Base-by-base conservation (phyloP, 352 stramenopile species). In the Globisporangium recalcitrans region DNA sequence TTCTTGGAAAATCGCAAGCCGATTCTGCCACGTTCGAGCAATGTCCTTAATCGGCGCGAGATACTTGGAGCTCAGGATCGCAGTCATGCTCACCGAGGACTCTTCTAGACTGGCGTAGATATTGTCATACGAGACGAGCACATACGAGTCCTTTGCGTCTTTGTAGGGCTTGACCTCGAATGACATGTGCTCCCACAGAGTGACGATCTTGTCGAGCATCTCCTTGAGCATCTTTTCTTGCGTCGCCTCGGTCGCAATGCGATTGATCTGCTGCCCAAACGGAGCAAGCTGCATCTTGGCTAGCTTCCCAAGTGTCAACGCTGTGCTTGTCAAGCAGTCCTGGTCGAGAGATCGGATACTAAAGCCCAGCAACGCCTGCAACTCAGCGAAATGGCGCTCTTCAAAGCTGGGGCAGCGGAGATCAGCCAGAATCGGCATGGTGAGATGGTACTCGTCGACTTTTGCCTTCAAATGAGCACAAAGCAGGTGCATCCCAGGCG, bases 161-260 rank as follows among this genome's bases (percentile, higher is more conserved):
- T 98, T 97, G 76, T 97, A 96, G 2, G 65, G 51, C 58, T 90
- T 90, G 16, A 97, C 81, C 14, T 97, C 88, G 31, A 98, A 93
- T 52, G 96, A 80, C 29, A 88, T 81, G 14, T 67, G 72, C 53
- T 93, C 79, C 92, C 92, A 98, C 1, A 93, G 61, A 0, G 51
- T 56, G 4, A 83, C 73, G 22, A 97, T 89, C 63, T 97, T 97
- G 3, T 79, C 73, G n/a, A 97, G 85, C 71, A 88, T 90, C 55
- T 94, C 85, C 51, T 97, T 95, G 24, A 97, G 62, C 11, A 91
- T 60, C 10, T 70, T 69, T 63, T 98, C 92, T 55, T 98, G 91
- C 10, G 77, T 84, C 21, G 91, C 89, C 46, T 93, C 87, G 16
- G 81, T 96, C 22, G 92, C 78, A 32, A 97, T 89, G 21, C 74